A percentile compares a stretch with the other conserved stretches of the same genome.
Evolutionary conservation across 2,329 filamentous ascomycete species (phyloP).

Genomic region (Trichoderma pleuroti): DNA sequence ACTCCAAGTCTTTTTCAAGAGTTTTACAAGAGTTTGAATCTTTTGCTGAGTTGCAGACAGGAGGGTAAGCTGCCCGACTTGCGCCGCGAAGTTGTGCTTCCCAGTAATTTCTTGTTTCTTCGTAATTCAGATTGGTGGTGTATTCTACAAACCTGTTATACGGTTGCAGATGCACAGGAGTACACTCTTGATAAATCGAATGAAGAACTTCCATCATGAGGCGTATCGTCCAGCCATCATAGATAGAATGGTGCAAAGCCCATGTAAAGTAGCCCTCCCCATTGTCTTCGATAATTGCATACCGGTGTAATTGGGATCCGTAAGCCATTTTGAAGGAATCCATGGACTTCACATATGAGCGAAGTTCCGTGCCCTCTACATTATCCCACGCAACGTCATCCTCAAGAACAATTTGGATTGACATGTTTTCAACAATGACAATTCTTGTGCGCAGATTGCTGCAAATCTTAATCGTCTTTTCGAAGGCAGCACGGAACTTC

Average conservation of each 20-base stretch:
- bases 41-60: background rate
- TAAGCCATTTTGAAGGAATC: background rate
- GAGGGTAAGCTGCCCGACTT: background rate
- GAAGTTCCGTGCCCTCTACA: background rate
- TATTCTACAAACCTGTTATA: slow-evolving; percentile 3
- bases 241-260: slow-evolving; percentile 28
- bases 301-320: background rate
- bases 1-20: background rate
- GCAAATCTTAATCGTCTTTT: background rate
- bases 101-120: background rate
- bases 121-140: background rate
- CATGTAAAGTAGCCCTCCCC: slow-evolving; percentile 22
- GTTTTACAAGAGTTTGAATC: background rate
- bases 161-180: background rate
- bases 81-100: background rate
- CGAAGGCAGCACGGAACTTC: slow-evolving; percentile 18
- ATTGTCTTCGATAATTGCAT: background rate
- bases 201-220: slow-evolving; percentile 20
- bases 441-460: slow-evolving; percentile 21
- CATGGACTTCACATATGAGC: background rate
- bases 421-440: background rate
- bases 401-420: background rate
- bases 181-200: background rate
- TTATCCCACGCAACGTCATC: background rate
- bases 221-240: slow-evolving; percentile 29